Evolutionary conservation across 208 protist genomes (phyloP).

Genomic region (Naegleria fowleri): DNA sequence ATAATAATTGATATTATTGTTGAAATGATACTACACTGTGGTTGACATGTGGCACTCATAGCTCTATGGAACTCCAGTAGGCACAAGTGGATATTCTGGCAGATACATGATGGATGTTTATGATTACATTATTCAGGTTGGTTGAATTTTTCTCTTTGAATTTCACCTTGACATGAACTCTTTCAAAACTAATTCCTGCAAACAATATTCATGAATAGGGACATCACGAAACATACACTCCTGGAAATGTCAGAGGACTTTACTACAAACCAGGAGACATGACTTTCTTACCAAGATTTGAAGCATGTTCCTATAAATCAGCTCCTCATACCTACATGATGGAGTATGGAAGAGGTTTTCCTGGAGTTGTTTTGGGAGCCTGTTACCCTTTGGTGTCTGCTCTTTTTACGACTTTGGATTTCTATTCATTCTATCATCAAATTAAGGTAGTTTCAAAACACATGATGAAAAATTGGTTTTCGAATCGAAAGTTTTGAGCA

Average conservation of each 20-base stretch:
- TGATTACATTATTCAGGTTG: background rate
- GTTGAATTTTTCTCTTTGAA: too few species aligned
- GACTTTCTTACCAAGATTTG: background rate
- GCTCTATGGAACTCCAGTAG: background rate
- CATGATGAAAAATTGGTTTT: background rate
- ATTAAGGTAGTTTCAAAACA: background rate
- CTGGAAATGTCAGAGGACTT: background rate
- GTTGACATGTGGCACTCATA: too few species aligned
- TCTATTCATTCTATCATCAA: slow-evolving; percentile 7
- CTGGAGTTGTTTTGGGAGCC: background rate
- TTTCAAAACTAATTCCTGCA: too few species aligned
- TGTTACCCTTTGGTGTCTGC: background rate
- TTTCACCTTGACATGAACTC: too few species aligned
- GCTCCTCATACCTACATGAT: background rate
- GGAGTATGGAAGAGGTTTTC: slow-evolving; percentile 2
- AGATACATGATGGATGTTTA: slow-evolving; percentile 9
- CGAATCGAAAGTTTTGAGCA: background rate
- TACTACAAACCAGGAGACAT: background rate
- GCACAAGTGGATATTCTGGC: background rate
- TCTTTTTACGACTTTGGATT: slow-evolving; percentile 5
- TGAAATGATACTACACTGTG: too few species aligned
- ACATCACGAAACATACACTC: background rate
- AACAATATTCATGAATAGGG: too few species aligned
- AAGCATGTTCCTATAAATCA: background rate
- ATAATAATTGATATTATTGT: too few species aligned